A percentile compares a stretch with the other conserved stretches of the same genome.
These are phyloP conservation scores for Trametes polyzona DNA, from an alignment of 1,284 basidiomycete species.

Conservation along the genomic window DNA sequence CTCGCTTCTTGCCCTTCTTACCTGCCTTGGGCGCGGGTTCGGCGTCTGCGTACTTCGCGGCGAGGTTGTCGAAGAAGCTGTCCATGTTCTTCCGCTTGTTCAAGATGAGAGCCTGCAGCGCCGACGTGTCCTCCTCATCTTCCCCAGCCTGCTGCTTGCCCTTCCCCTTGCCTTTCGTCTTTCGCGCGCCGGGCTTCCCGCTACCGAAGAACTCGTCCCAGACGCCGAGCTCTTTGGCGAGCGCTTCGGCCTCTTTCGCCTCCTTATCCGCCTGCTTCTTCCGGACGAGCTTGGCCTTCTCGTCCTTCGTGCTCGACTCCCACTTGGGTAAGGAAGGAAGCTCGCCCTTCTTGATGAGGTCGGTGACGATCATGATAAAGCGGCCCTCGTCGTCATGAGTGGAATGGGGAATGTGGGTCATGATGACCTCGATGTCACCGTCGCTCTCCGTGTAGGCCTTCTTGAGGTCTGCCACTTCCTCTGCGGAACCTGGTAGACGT, in stretches of 20 bases:
- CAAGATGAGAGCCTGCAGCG: conserved; percentile 82
- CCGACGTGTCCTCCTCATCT: conserved; percentile 66
- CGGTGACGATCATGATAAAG: conserved; percentile 73
- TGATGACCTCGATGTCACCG: conserved; percentile 79
- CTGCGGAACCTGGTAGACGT: conserved; percentile 72
- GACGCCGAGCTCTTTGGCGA: conserved; percentile 88
- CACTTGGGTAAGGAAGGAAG: conserved; percentile 67
- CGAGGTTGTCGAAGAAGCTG: conserved; percentile 76
- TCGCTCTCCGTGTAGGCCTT: conserved; percentile 67
- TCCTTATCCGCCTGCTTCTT: conserved; percentile 79
- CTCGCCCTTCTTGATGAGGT: conserved; percentile 65
- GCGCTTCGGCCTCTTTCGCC: conserved; percentile 82
- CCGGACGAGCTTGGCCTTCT: conserved; percentile 74
- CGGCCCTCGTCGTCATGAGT: conserved; percentile 82
- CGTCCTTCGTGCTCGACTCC: conserved; percentile 74
- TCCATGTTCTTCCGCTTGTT: conserved; percentile 76
- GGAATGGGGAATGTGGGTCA: conserved; percentile 85
- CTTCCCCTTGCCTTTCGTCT: conserved; percentile 60
- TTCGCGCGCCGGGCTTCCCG: conserved; percentile 70
- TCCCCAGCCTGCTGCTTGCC: conserved; percentile 46
- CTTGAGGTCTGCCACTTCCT: conserved; percentile 82
- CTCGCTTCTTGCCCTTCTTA: conserved; percentile 60
- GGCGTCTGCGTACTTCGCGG: conserved; percentile 77
- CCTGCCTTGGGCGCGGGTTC: conserved; percentile 41
- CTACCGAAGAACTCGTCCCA: conserved; percentile 95